Evolutionary conservation across 352 stramenopile genomes (phyloP), one percentile per base, ranked within the genome.

Genomic region (Phytopythium aichiense): DNA sequence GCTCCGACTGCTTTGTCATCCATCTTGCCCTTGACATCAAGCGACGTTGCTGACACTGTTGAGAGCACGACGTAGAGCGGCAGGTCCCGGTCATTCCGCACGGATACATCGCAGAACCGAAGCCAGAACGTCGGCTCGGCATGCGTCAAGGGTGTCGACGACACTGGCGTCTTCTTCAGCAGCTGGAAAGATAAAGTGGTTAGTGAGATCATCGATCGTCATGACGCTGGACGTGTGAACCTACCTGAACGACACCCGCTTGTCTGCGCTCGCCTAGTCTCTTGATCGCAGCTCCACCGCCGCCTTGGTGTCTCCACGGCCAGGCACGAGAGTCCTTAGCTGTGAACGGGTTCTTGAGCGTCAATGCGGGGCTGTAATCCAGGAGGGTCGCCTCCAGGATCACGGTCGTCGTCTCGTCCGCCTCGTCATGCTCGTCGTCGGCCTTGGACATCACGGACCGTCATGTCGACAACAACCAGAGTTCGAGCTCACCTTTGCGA

Each of bases 21-120:
- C 12, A 45, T 62, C 23, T 74, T 15, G 4, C 55, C 50, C 16
- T 64, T 58, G 35, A 59, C 64, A 38, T 72, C 67, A 31, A 77
- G 50, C 25, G 15, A 37, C 49, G 52, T 5, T 6, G 68, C 64
- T 1, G 68, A 60, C 1, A 59, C 58, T 2, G 70, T 71, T 1
- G 76, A 89, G 25, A 92, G 68, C 22, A 90, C 66, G 31, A 90
- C 79, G 28, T 76, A 89, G 2, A 87, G 64, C 37, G 77, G 79
- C 38, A 86, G 65, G 33, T 82, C 70, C 7, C 71, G 73, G n/a
- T 84, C 75, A 60, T 90, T 90, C n/a, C 65, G 65, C 35, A 92
- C 61, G 1, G 15, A 53, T 2, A 90, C 70, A n/a, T 84, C 64
- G 28, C 80, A 25, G 56, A 92, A 89, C 13, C 69, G 82, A 33